Percentiles rank a stretch among this genome's conserved stretches.
phyloP scores from a whole-genome alignment of 2,329 filamentous ascomycete species.

The Rhynchosporium secalis region DNA sequence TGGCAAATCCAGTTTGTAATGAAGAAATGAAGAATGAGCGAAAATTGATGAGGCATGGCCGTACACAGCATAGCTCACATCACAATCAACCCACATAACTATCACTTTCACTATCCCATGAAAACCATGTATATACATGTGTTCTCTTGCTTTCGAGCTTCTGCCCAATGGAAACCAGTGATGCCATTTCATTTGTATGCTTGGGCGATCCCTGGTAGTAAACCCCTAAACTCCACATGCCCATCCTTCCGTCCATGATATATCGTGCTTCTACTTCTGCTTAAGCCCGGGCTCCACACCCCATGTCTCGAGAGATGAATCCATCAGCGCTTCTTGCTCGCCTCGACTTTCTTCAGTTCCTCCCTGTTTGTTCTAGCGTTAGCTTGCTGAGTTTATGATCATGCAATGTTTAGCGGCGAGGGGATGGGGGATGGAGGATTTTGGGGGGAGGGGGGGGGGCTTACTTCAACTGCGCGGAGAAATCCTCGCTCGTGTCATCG shows the following conservation, averaged over 20 bases:
- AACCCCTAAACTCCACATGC: slow-evolving; percentile 30
- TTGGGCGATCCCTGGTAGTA: slow-evolving; percentile 28
- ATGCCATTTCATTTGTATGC: slow-evolving; percentile 33
- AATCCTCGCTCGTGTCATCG: slow-evolving; percentile 95
- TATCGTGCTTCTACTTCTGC: no score
- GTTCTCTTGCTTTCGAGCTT: slow-evolving; percentile 6
- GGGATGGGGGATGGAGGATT: neutral
- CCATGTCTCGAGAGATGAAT: slow-evolving; percentile 23
- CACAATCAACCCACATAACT: slow-evolving; percentile 20
- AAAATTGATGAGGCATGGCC: slow-evolving; percentile 26
- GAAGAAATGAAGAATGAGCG: slow-evolving; percentile 13
- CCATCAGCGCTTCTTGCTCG: slow-evolving; percentile 62
- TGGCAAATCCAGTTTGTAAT: slow-evolving; percentile 36
- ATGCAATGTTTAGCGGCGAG: neutral
- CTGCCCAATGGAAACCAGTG: slow-evolving; percentile 26
- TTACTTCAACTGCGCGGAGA: slow-evolving; percentile 90
- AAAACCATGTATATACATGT: neutral
- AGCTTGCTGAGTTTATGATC: no score
- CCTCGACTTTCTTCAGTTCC: slow-evolving; percentile 92
- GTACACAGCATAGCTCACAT: slow-evolving; percentile 31
- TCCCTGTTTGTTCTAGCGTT: slow-evolving; percentile 54
- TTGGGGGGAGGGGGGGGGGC: slow-evolving; percentile 40
- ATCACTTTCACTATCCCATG: neutral
- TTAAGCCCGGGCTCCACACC: no score
- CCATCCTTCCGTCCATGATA: slow-evolving; percentile 28